Conservation (phyloP, 768 basidiomycete genomes). For the Hysterangium stoloniferum region DNA sequence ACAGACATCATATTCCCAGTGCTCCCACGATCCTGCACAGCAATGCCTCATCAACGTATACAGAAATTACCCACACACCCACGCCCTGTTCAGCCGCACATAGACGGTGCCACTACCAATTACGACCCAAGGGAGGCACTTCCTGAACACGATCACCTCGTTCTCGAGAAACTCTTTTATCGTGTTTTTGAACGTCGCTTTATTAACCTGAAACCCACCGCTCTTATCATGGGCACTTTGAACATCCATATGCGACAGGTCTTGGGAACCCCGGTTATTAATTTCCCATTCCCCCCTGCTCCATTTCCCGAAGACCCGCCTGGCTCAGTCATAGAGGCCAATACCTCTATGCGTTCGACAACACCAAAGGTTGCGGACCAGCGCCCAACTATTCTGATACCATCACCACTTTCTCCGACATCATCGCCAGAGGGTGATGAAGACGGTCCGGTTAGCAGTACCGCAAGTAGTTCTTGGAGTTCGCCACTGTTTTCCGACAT, state of each 20-base stretch:
- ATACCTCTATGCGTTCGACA: background rate
- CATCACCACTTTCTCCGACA: background rate
- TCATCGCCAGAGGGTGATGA: background rate
- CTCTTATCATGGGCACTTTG: background rate
- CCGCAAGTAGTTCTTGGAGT: background rate
- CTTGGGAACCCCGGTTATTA: background rate
- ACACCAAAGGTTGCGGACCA: background rate
- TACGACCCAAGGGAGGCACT: slow-evolving; percentile 13
- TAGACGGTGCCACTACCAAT: slow-evolving; percentile 25
- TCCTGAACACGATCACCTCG: slow-evolving; percentile 56
- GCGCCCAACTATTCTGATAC: background rate
- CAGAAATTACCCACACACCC: slow-evolving; percentile 37
- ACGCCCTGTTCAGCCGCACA: slow-evolving; percentile 24
- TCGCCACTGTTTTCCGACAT: background rate
- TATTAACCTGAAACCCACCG: slow-evolving; percentile 58
- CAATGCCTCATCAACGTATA: slow-evolving; percentile 41
- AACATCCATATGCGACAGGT: background rate
- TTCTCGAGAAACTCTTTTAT: slow-evolving; percentile 58
- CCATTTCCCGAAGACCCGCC: background rate
- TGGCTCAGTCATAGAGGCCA: background rate
- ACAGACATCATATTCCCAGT: slow-evolving; percentile 70
- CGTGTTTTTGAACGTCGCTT: slow-evolving; percentile 66
- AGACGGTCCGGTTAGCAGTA: background rate
- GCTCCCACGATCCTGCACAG: slow-evolving; percentile 74
- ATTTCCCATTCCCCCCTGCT: slow-evolving; percentile 2